Evolutionary conservation across 495 filamentous ascomycete species (phyloP).

Genomic region (Neurospora sp.): DNA sequence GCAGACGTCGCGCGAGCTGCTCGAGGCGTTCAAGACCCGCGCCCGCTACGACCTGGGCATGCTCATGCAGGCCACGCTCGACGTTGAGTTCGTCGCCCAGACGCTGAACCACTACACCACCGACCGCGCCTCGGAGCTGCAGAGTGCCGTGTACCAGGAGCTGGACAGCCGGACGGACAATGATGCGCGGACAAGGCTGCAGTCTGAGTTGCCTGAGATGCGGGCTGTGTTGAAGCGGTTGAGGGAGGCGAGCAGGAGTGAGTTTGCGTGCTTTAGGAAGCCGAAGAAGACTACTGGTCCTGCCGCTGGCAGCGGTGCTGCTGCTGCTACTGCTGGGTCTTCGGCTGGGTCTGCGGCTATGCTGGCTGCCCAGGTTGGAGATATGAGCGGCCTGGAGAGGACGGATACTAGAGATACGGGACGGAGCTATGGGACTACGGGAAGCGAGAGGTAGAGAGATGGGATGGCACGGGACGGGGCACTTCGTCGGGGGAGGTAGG

Average conservation of each 20-base stretch:
- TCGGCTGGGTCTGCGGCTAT: not conserved
- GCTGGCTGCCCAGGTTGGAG: not conserved
- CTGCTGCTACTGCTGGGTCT: not conserved
- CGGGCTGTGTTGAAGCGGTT: constrained; percentile 70
- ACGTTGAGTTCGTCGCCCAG: constrained; percentile 94
- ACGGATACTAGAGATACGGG: not conserved
- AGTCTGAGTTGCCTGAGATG: constrained; percentile 85
- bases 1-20: constrained; percentile 57
- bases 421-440: not conserved
- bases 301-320: not conserved
- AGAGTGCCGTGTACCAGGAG: constrained; percentile 82
- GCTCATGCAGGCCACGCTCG: constrained; percentile 92
- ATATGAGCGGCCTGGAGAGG: not conserved
- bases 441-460: not conserved
- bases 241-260: constrained; percentile 69
- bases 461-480: not conserved
- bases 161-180: constrained; percentile 80
- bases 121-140: constrained; percentile 64
- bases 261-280: constrained; percentile 75
- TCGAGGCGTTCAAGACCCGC: constrained; percentile 59
- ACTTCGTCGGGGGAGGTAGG: not conserved
- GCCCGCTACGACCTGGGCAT: constrained; percentile 60
- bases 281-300: constrained; percentile 13
- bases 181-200: constrained; percentile 64
- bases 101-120: constrained; percentile 81